Evolutionary conservation across 1,284 basidiomycete species (phyloP).

Genomic region (Malassezia nana): DNA sequence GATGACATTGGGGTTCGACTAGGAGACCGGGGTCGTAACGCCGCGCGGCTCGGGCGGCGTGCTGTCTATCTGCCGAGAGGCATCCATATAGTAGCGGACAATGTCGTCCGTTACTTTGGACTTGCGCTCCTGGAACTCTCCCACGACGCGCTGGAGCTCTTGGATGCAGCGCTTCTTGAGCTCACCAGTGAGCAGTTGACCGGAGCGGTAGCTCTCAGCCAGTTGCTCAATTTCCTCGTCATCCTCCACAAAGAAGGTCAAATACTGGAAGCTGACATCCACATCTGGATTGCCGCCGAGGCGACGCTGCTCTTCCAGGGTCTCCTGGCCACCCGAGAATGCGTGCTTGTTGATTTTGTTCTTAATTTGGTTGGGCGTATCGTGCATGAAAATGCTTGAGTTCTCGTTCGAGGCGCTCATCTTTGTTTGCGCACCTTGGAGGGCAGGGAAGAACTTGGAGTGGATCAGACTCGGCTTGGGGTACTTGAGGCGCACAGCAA

Average conservation of each 20-base stretch:
- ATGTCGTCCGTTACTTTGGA: slow-evolving; percentile 70
- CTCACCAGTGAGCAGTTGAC: slow-evolving; percentile 77
- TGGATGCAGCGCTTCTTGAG: slow-evolving; percentile 83
- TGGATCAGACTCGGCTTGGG: slow-evolving; percentile 87
- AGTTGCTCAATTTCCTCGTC: slow-evolving; percentile 72
- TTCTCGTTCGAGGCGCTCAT: slow-evolving; percentile 92
- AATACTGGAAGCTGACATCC: slow-evolving; percentile 90
- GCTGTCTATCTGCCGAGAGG: slow-evolving; percentile 61
- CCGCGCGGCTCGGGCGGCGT: slow-evolving; percentile 12
- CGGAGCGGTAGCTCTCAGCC: slow-evolving; percentile 81
- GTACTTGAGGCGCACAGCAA: slow-evolving; percentile 85
- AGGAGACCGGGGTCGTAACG: neutral
- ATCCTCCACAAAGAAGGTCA: slow-evolving; percentile 93
- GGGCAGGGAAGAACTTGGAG: slow-evolving; percentile 93
- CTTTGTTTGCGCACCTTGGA: slow-evolving; percentile 95
- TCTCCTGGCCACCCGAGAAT: slow-evolving; percentile 58
- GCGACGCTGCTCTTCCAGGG: slow-evolving; percentile 80
- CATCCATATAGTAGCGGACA: slow-evolving; percentile 72
- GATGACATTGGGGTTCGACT: neutral
- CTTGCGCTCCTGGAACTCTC: slow-evolving; percentile 83
- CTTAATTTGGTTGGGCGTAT: slow-evolving; percentile 85
- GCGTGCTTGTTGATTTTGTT: slow-evolving; percentile 79
- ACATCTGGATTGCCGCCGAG: slow-evolving; percentile 88
- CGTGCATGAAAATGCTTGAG: slow-evolving; percentile 88
- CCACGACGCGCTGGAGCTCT: slow-evolving; percentile 71